phyloP scores from a whole-genome alignment of 2,329 filamentous ascomycete species.

The Annulohypoxylon truncatum region DNA sequence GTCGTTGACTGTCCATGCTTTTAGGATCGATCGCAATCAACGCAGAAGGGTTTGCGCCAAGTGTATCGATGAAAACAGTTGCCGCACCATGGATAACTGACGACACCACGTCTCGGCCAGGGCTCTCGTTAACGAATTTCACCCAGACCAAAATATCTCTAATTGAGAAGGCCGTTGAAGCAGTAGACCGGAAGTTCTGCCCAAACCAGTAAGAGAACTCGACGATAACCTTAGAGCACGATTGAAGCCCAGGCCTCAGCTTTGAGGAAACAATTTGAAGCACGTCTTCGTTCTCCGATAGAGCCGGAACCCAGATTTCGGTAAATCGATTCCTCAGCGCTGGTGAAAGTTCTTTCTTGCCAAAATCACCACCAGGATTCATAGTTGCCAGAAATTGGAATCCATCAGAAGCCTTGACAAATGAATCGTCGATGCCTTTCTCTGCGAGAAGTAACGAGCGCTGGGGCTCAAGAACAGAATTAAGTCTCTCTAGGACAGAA shows the following conservation, averaged over 20 bases:
- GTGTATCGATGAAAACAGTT: conserved; percentile 94
- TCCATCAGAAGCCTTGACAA: conserved; percentile 77
- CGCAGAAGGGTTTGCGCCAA: conserved; percentile 94
- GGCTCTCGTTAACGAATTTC: conserved; percentile 83
- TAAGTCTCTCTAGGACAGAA: conserved; percentile 93
- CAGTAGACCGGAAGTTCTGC: conserved; percentile 78
- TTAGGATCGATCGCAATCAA: conserved; percentile 78
- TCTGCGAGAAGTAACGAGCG: conserved; percentile 90
- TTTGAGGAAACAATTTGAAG: conserved; percentile 87
- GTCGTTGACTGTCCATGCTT: conserved; percentile 76
- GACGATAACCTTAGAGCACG: conserved; percentile 77
- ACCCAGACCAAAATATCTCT: conserved; percentile 95
- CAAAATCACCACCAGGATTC: conserved; percentile 99
- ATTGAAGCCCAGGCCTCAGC: conserved; percentile 65
- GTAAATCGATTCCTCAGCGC: conserved; percentile 96
- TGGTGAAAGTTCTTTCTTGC: conserved; percentile 96
- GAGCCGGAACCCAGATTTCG: conserved; percentile 95
- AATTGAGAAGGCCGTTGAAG: conserved; percentile 84
- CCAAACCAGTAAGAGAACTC: conserved; percentile 95
- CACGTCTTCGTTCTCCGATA: conserved; percentile 87
- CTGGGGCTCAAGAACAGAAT: conserved; percentile 93
- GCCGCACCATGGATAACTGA: conserved; percentile 84
- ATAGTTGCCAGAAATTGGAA: conserved; percentile 99
- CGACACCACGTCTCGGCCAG: conserved; percentile 58
- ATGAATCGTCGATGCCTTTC: conserved; percentile 87